Base-by-base conservation (phyloP, 768 basidiomycete genomes). In the Rhizopogon roseolus region DNA sequence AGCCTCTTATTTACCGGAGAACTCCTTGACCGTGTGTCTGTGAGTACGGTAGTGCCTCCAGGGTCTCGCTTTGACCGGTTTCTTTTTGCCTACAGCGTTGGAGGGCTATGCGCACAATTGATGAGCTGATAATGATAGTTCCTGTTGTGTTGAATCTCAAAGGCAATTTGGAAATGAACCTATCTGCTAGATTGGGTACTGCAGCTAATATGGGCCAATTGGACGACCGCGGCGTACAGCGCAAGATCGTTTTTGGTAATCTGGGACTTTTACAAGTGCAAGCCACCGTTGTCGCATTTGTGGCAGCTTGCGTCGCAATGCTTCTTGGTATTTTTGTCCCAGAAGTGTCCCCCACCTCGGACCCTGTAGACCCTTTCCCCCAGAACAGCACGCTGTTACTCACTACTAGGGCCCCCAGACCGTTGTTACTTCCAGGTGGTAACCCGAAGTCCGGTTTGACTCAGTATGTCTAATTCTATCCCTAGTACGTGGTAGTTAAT, bases 131-230 rank as follows among this genome's bases (percentile, higher is more conserved):
- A 61, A 93, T 98, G 78, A 91, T 98, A 50, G 86, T 98, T 4
- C 95, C 96, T 10, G 93, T 95, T 56, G 76, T 98, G 17, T 80
- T 93, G 58, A 98, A 98, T 62, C 81, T 99, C 53, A 98, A 97
- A 63, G 97, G 96, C n/a, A 93, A 99, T 64, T 81, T 98, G 37
- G 97, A 98, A 70, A 98, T 98, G 96, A 98, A 97, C 59, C 84
- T 99, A 6, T 95, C 94, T 4, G 93, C 97, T 1, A 82, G 96
- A 13, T 78, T 99, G n/a, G 88, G 90, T 1, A 99, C 97, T 0
- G 88, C 94, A 1, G 90, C 95, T 5, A 97, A 98, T 60, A 86
- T 95, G 49, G 96, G 96, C 41, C 84, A 93, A 56, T 83, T 99
- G 5, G 93, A 98, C 66, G 80, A 85, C 34, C 82, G 84, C 0